Evolutionary conservation across 306 rosid species (phyloP), one percentile per base, ranked within the genome.

Genomic region (Quercus robur): DNA sequence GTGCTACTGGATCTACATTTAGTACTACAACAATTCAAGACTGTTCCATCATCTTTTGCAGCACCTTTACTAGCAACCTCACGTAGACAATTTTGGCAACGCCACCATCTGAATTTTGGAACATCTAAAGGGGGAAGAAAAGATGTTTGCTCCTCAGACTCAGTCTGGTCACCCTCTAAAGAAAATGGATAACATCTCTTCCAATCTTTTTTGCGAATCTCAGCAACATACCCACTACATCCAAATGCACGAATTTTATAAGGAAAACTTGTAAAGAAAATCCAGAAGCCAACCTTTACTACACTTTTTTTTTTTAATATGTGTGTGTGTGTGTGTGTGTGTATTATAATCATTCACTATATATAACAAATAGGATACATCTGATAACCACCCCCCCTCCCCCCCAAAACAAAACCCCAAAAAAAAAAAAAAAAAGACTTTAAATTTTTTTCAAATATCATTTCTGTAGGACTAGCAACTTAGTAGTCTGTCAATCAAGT

Each of bases 141-240:
- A 28, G 89, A 85, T 72, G 68, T 73, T 80, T 69, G 85, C 82
- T 87, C 79, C 80, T 87, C 87, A 57, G 86, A 82, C 67, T 87
- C 90, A 56, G 44, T 61, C 19, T 44, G 46, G 54, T 79, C 83
- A 49, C 83, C 82, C 66, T 86, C 84, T 73, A 84, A 67, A 73
- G 86, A 84, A 86, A 96, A 96, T 73, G 99, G 99, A 89, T 93
- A 93, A 78, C 98, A 91, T 20, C 62, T 64, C 85, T 89, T 91
- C 98, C 94, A 87, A 89, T 96, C 92, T 71, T 91, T 91, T 77
- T 84, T 83, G 28, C 91, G 93, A 75, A 90, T 72, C 77, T 89
- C 97, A 72, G 98, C 88, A n/a, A 93, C 98, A 81, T 85, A 93
- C 62, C 90, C 98, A 71, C 99, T 96, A 92, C 85, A 86, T 68